Percentiles rank a stretch among this genome's conserved stretches.
phyloP scores from a whole-genome alignment of 176 grass and related monocot species.

The Ananas comosus region DNA sequence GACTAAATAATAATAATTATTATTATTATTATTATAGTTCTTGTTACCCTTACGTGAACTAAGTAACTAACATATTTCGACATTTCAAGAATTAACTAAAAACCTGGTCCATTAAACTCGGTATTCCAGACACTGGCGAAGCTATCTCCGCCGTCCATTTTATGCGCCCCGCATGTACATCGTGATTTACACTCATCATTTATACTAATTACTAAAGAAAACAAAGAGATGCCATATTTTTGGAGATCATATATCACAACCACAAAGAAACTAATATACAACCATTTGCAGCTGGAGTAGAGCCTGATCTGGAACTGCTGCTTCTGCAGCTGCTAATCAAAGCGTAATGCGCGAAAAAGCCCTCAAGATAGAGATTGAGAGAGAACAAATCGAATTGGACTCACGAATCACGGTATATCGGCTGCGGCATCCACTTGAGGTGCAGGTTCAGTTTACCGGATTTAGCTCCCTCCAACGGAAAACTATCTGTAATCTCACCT shows the following conservation, averaged over 20 bases:
- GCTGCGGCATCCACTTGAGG: conserved; percentile 83
- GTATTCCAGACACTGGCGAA: too few relatives aligned
- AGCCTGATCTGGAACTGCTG: not conserved
- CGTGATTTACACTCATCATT: not conserved
- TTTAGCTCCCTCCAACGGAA: conserved; percentile 79
- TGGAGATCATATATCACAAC: not conserved
- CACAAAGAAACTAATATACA: not conserved
- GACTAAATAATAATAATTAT: too few relatives aligned
- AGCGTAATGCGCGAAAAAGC: not conserved
- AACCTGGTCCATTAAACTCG: too few relatives aligned
- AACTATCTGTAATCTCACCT: conserved; percentile 71
- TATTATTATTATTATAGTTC: too few relatives aligned
- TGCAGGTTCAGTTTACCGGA: conserved; percentile 84
- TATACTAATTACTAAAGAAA: not conserved
- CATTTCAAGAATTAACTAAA: too few relatives aligned
- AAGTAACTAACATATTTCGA: too few relatives aligned
- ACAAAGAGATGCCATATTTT: not conserved
- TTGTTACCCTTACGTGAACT: too few relatives aligned
- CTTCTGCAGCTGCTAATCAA: not conserved
- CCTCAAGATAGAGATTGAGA: not conserved
- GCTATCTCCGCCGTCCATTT: not conserved
- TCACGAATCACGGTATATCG: conserved; percentile 63
- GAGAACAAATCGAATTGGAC: not conserved
- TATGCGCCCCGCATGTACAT: not conserved
- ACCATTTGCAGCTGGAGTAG: not conserved